phyloP scores from a whole-genome alignment of 176 grass and related monocot genomes.

The Oryza punctata region DNA sequence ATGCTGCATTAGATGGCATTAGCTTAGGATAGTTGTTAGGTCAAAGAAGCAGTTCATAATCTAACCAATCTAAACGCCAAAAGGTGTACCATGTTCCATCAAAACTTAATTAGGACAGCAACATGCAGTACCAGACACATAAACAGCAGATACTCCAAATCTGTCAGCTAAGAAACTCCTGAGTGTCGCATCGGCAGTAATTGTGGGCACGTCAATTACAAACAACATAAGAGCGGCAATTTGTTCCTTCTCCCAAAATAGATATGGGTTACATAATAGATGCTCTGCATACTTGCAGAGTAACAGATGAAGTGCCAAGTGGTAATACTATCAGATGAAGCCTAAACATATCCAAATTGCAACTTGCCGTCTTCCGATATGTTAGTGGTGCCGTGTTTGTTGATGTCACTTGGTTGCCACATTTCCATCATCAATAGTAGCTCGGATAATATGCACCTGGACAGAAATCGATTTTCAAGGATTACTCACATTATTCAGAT shows the following conservation, averaged over 20 bases:
- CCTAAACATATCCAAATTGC: slow-evolving; percentile 23
- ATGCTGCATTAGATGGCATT: slow-evolving; percentile 27
- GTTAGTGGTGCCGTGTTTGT: slow-evolving; percentile 10
- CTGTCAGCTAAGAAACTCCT: neutral
- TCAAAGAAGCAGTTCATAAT: slow-evolving; percentile 13
- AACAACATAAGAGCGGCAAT: neutral
- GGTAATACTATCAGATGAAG: slow-evolving; percentile 21
- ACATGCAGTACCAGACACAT: neutral
- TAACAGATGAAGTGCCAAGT: slow-evolving; percentile 19
- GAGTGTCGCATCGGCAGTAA: slow-evolving; percentile 5
- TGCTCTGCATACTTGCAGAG: neutral
- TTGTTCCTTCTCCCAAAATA: neutral
- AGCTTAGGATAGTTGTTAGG: slow-evolving; percentile 34
- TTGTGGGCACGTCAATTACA: neutral
- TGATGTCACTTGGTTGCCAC: slow-evolving; percentile 40
- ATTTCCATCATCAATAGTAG: slow-evolving; percentile 37
- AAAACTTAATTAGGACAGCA: slow-evolving; percentile 10
- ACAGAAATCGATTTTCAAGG: neutral
- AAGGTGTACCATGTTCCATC: slow-evolving; percentile 9
- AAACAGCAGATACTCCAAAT: slow-evolving; percentile 6
- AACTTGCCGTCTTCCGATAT: neutral
- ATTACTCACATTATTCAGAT: neutral
- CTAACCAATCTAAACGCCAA: slow-evolving; percentile 5
- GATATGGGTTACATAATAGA: neutral
- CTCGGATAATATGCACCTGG: slow-evolving; percentile 75